phyloP scores from a whole-genome alignment of 441 rosid species.

The Jatropha multifida region DNA sequence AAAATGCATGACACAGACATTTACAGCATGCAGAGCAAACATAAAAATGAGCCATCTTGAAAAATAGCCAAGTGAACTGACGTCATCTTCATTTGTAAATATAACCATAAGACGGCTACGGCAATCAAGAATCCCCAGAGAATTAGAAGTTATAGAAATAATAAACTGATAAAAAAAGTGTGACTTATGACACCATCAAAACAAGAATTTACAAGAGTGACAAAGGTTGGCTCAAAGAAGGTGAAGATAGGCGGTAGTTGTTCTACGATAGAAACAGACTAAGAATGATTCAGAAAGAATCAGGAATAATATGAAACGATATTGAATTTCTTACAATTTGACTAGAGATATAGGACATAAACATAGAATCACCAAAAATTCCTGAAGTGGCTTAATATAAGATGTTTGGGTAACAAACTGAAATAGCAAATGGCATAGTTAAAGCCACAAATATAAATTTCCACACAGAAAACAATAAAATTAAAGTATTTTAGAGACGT shows the following conservation, averaged over 20 bases:
- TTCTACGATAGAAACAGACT: not conserved
- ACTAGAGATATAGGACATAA: not conserved
- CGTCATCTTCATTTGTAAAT: not conserved
- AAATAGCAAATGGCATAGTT: not conserved
- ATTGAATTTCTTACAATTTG: not conserved
- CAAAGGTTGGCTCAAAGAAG: not conserved
- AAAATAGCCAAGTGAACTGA: not conserved
- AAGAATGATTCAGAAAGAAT: not conserved
- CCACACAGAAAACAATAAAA: not conserved
- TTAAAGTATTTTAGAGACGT: not conserved
- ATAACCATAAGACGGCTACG: not conserved
- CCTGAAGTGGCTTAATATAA: not conserved
- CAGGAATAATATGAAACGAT: not conserved
- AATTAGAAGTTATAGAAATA: not conserved
- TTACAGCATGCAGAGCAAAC: slow-evolving; percentile 7
- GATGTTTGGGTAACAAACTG: not conserved
- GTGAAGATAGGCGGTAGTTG: not conserved
- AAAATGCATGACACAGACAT: not conserved
- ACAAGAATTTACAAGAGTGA: not conserved
- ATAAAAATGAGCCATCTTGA: not conserved
- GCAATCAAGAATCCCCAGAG: not conserved
- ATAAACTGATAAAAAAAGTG: not conserved
- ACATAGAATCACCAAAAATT: not conserved
- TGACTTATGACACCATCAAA: not conserved
- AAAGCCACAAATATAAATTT: not conserved